A percentile compares a stretch with the other conserved stretches of the same genome.
Conservation (phyloP, 805 yeast genomes). For the Suhomyces emberorum region DNA sequence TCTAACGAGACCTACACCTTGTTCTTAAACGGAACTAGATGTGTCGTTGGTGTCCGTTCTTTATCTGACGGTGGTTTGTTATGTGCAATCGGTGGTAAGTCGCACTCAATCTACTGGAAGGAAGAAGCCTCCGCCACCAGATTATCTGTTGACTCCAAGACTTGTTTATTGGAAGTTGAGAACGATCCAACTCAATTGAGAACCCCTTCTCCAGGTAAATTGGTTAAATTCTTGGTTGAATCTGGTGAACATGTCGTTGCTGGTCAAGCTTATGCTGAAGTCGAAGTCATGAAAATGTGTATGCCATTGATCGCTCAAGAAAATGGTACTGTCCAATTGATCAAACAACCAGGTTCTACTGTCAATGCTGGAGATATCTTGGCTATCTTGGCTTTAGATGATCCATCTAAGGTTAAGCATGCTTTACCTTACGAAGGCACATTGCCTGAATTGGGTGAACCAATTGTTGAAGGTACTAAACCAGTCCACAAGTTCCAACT, state of each 20-base stretch:
- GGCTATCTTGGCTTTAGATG: slow-evolving; percentile 92
- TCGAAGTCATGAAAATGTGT: slow-evolving; percentile 99
- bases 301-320: slow-evolving; percentile 96
- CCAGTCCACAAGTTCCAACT: slow-evolving; percentile 71
- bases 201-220: slow-evolving; percentile 98
- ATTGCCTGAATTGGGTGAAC: slow-evolving; percentile 83
- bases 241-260: slow-evolving; percentile 88
- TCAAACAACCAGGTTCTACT: slow-evolving; percentile 98
- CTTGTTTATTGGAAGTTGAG: slow-evolving; percentile 90
- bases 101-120: slow-evolving; percentile 96
- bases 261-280: slow-evolving; percentile 96
- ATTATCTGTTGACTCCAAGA: slow-evolving; percentile 90
- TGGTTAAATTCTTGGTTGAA: slow-evolving; percentile 89
- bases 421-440: slow-evolving; percentile 95
- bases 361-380: slow-evolving; percentile 95
- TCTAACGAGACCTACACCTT: slow-evolving; percentile 81
- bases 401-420: slow-evolving; percentile 95
- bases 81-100: slow-evolving; percentile 83
- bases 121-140: slow-evolving; percentile 96
- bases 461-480: slow-evolving; percentile 78
- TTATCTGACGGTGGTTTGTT: slow-evolving; percentile 93
- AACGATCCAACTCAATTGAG: slow-evolving; percentile 98
- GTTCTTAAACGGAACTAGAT: slow-evolving; percentile 90
- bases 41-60: slow-evolving; percentile 81
- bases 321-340: slow-evolving; percentile 85